Evolutionary conservation across 768 basidiomycete species (phyloP), one percentile per base, ranked within the genome.

Genomic region (Podaxis sp.): DNA sequence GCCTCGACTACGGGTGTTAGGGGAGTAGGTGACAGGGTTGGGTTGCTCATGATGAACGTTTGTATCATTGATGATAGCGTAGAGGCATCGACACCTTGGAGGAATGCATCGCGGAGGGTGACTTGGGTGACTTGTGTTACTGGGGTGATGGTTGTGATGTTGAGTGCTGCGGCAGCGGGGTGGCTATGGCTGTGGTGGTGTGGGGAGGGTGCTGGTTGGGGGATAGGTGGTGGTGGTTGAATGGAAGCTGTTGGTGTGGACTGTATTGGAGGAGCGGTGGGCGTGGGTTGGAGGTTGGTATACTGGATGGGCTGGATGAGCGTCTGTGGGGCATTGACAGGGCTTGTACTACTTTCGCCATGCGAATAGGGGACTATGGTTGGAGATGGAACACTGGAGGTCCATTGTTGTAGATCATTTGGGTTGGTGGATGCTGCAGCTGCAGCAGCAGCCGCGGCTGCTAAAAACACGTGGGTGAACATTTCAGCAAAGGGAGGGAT

Each of bases 11-110:
- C 77, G 1, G 80, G 73, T 0, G 77, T 77, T 13, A 87, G 73
- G 1, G 84, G 80, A 0, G 80, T 80, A 2, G 77, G 67, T 0
- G 81, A 83, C 1, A 82, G 80, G 61, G 77, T 79, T 2, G 78
- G 75, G 60, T 83, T 77, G 3, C 78, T 73, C 18, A 77, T 68
- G 37, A 77, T 77, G 59, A 76, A 84, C 18, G 74, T 73, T 59
- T 82, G 80, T 38, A 86, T 80, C 73, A 85, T 79, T 40, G 79
- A 78, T 13, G 85, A 78, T 18, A 87, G 71, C 2, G 79, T 80
- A 0, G 76, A 69, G 0, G 79, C 61, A 63, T 86, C 83, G 52
- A 84, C 63, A 9, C 74, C 77, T 51, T 71, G 78, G 59, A 80
- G 73, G 50, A 85, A 81, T 1, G 81, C 76, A 38, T 82, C 78